Conservation (phyloP, 306 rosid species). For the Mimosa bimucronata region DNA sequence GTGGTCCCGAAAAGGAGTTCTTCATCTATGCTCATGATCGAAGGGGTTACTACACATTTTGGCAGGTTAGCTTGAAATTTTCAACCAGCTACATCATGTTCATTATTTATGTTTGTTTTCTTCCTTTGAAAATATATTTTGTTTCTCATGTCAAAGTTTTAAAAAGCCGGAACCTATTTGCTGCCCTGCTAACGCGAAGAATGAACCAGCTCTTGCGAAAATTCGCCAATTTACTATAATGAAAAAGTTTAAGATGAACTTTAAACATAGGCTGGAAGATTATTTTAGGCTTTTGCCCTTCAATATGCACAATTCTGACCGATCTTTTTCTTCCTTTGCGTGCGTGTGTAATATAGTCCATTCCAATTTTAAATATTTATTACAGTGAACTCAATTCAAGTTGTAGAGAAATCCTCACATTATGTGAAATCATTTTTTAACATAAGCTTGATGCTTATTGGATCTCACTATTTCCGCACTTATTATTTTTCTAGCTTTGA, state of each 20-base stretch:
- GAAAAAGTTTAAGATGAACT: constrained; percentile 26
- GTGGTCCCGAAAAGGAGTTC: constrained; percentile 96
- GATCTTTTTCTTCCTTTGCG: not conserved
- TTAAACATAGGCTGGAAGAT: constrained; percentile 25
- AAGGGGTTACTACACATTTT: constrained; percentile 97
- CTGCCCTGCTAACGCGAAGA: constrained; percentile 14
- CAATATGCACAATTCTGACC: not conserved
- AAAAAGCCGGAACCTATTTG: constrained; percentile 5
- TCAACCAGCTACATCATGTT: constrained; percentile 36
- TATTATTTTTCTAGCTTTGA: not conserved
- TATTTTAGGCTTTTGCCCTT: constrained; percentile 18
- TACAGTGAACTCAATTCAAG: not conserved
- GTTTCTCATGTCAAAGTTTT: not conserved
- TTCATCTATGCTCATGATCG: constrained; percentile 95
- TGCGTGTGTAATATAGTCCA: not conserved
- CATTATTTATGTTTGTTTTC: not conserved
- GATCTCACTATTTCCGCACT: not conserved
- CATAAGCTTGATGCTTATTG: not conserved
- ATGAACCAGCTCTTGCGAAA: not conserved
- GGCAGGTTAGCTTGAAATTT: constrained; percentile 74
- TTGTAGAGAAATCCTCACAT: not conserved
- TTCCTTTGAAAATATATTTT: constrained; percentile 22
- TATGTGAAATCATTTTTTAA: not conserved
- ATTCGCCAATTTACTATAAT: not conserved
- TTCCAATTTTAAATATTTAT: not conserved